Conservation (phyloP, 2,329 filamentous ascomycete genomes). For the Claviceps digitariae region DNA sequence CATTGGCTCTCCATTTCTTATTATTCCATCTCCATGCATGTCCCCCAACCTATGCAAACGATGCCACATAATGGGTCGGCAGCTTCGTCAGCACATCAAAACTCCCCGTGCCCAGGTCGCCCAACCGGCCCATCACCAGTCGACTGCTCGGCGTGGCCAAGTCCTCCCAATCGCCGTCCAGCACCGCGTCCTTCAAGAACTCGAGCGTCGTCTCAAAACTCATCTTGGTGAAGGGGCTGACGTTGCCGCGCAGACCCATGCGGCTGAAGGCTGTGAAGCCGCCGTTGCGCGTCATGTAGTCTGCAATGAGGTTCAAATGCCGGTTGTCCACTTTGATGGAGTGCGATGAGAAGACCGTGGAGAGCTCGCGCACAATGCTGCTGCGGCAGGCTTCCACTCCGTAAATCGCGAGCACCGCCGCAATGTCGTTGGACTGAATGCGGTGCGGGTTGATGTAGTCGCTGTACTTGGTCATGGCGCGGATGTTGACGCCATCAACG, state of each 20-base stretch:
- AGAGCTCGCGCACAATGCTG: slow-evolving; percentile 77
- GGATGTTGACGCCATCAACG: slow-evolving; percentile 75
- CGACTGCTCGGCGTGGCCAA: slow-evolving; percentile 73
- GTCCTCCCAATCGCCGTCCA: slow-evolving; percentile 84
- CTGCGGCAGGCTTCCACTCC: slow-evolving; percentile 86
- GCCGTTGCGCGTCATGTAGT: slow-evolving; percentile 93
- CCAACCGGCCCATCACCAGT: slow-evolving; percentile 74
- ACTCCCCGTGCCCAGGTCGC: slow-evolving; percentile 74
- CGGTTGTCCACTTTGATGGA: slow-evolving; percentile 84
- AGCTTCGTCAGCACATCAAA: slow-evolving; percentile 71
- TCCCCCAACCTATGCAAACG: not conserved
- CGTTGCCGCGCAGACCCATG: slow-evolving; percentile 71
- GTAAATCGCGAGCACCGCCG: slow-evolving; percentile 69
- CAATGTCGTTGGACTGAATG: slow-evolving; percentile 86
- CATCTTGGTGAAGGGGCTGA: slow-evolving; percentile 96
- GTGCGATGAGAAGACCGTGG: slow-evolving; percentile 76
- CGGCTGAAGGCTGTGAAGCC: slow-evolving; percentile 86
- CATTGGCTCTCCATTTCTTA: too few relatives aligned
- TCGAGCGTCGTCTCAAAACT: slow-evolving; percentile 95
- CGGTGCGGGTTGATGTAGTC: slow-evolving; percentile 76
- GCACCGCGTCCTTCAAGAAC: slow-evolving; percentile 82
- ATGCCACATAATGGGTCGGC: slow-evolving; percentile 31
- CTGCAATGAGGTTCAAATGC: slow-evolving; percentile 88
- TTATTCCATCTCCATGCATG: not conserved
- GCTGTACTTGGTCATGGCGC: slow-evolving; percentile 79